Base-by-base conservation (phyloP, 1,284 basidiomycete species). In the Trichosporon coremiiforme region DNA sequence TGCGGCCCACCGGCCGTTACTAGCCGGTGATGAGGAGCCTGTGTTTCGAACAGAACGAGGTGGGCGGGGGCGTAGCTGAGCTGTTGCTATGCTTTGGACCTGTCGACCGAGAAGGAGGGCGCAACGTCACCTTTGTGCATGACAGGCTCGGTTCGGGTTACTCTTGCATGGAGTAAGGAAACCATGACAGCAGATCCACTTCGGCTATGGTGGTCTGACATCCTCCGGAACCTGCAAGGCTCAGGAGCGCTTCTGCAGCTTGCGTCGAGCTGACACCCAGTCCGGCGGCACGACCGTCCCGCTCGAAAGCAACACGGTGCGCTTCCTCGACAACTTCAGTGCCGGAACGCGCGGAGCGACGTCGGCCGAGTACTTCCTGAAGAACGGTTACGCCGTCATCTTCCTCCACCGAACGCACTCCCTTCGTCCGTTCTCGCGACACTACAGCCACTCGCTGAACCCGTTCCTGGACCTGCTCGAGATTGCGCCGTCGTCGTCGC, bases 341-440 rank as follows among this genome's bases (percentile, higher is more conserved):
- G 97, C 97, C 67, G 93, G 96, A 66, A 99, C 97, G 15, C 88
- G 96, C 80, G 96, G 97, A 45, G 94, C 97, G 35, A 95, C 96
- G 0, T 98, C 95, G 4, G 96, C 96, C 1, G 96, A 99, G 84
- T 98, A 99, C 85, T 98, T 99, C 82, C 88, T 99, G 69, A 88
- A 82, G 4, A 89, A 91, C 1, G 92, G 91, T 73, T 99, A 99
- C 85, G 95, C 95, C 25, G 97, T 99, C 80, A 95, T 99, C 78
- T 99, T 99, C 84, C 91, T 99, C 89, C 95, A 98, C 83, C 88
- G 96, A 9, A 94, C 97, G 82, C 96, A 98, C 86, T 97, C 94
- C 75, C 88, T 99, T 41, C 93, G 96, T 74, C 96, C 97, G 0
- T 99, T 95, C 86, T 95, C 93, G 76, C 86, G 96, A 65, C 96